Evolutionary conservation across 805 yeast genomes (phyloP).

Genomic region (Candida quercuum): DNA sequence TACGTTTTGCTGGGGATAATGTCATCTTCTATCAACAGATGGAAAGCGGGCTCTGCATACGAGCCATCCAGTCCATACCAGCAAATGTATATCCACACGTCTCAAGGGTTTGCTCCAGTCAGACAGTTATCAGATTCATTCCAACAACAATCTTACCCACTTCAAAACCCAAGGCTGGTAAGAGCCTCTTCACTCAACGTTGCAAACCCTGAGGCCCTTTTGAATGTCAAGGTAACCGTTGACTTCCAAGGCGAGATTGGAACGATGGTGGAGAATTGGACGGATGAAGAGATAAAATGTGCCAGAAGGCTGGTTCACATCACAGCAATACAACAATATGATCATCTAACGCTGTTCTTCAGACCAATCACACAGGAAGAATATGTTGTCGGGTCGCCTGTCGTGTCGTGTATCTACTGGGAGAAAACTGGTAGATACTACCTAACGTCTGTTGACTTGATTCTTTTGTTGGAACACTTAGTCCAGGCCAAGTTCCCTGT

Average conservation of each 20-base stretch:
- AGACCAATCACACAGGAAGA: constrained; percentile 31
- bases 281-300: constrained; percentile 33
- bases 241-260: constrained; percentile 13
- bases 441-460: constrained; percentile 63
- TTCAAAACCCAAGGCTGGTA: too few relatives aligned
- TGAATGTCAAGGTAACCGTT: constrained; percentile 13
- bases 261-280: constrained; percentile 40
- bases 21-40: too few relatives aligned
- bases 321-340: constrained; percentile 30
- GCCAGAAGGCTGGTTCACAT: constrained; percentile 47
- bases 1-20: too few relatives aligned
- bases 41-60: too few relatives aligned
- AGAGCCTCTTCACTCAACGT: background rate
- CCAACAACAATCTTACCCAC: too few relatives aligned
- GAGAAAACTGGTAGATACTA: constrained; percentile 39
- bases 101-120: too few relatives aligned
- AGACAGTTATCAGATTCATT: too few relatives aligned
- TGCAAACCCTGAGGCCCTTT: constrained; percentile 1
- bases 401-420: constrained; percentile 59
- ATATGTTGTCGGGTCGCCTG: constrained; percentile 35
- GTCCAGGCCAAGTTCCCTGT: constrained; percentile 51
- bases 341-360: constrained; percentile 33
- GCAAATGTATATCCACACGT: too few relatives aligned
- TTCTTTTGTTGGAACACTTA: constrained; percentile 49
- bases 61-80: too few relatives aligned